A percentile compares a stretch with the other conserved stretches of the same genome.
These are phyloP conservation scores for Thraustochytrium sp. DNA, from an alignment of 352 stramenopile genomes.

Conservation along the genomic window DNA sequence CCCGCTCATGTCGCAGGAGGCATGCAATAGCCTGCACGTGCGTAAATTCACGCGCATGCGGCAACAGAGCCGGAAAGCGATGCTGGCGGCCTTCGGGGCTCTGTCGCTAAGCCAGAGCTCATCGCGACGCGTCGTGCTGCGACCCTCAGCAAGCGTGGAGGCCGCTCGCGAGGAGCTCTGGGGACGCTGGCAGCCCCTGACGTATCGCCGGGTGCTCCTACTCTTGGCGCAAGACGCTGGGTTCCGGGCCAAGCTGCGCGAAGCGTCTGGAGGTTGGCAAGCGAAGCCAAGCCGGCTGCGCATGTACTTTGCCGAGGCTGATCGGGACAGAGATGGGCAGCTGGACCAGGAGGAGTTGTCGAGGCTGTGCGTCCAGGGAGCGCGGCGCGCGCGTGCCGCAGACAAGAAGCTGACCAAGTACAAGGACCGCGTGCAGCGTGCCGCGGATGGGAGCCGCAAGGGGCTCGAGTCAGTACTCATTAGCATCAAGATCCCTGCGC, in stretches of 20 bases:
- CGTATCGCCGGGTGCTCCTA: background rate
- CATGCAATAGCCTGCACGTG: too few species aligned
- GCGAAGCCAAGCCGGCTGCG: background rate
- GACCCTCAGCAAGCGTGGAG: background rate
- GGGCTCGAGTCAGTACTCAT: background rate
- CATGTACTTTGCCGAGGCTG: background rate
- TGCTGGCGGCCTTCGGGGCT: too few species aligned
- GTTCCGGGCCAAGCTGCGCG: background rate
- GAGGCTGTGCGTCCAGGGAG: background rate
- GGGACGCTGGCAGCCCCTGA: background rate
- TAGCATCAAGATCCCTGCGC: background rate
- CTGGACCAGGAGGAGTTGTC: background rate
- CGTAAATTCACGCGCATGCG: too few species aligned
- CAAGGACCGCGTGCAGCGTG: background rate
- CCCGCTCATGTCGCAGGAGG: too few species aligned
- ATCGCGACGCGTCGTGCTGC: too few species aligned
- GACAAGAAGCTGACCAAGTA: background rate
- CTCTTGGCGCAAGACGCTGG: background rate
- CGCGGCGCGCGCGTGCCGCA: background rate
- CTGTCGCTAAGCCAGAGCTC: too few species aligned
- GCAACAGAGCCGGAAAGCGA: too few species aligned
- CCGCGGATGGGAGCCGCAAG: background rate
- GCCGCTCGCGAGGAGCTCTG: background rate
- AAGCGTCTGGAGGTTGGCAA: background rate
- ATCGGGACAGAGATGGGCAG: background rate